These are phyloP conservation scores for Lasiodiplodia hormozganensis DNA, from an alignment of 2,329 filamentous ascomycete species.

Conservation along the genomic window DNA sequence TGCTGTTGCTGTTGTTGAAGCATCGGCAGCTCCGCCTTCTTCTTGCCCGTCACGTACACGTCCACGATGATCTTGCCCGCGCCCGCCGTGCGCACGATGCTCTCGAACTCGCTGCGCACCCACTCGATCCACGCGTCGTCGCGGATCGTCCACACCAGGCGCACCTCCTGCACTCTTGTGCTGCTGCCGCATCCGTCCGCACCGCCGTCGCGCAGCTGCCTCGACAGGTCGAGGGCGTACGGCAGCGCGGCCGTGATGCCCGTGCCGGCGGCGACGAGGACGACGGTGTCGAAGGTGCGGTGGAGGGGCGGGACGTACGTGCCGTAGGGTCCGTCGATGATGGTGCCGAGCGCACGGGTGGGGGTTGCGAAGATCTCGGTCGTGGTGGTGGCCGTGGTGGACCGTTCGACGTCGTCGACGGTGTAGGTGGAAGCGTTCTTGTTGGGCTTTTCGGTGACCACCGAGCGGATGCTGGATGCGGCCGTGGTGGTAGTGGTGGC, in stretches of 20 bases:
- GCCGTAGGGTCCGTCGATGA: constrained; percentile 42
- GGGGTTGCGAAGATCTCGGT: not conserved
- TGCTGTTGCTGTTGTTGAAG: too few species aligned
- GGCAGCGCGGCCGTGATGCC: constrained; percentile 33
- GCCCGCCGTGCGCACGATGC: constrained; percentile 3
- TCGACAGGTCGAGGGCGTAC: constrained; percentile 30
- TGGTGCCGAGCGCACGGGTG: constrained; percentile 24
- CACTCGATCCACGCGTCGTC: constrained; percentile 29
- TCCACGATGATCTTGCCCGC: constrained; percentile 30
- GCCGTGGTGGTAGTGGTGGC: not conserved
- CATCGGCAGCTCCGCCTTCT: too few species aligned
- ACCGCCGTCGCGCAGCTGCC: constrained; percentile 13
- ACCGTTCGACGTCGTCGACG: too few species aligned
- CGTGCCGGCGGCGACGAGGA: constrained; percentile 33
- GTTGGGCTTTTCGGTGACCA: too few species aligned
- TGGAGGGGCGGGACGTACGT: constrained; percentile 31
- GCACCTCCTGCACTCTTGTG: constrained; percentile 9
- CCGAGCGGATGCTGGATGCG: too few species aligned
- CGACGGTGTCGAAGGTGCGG: constrained; percentile 32
- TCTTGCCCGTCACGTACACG: constrained; percentile 30
- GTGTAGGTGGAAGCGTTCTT: too few species aligned
- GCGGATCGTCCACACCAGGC: constrained; percentile 33
- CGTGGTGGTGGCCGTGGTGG: too few species aligned
- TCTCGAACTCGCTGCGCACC: constrained; percentile 30
- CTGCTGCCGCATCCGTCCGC: constrained; percentile 1